Conservation (phyloP, 768 basidiomycete genomes). For the Harrya chromipes region DNA sequence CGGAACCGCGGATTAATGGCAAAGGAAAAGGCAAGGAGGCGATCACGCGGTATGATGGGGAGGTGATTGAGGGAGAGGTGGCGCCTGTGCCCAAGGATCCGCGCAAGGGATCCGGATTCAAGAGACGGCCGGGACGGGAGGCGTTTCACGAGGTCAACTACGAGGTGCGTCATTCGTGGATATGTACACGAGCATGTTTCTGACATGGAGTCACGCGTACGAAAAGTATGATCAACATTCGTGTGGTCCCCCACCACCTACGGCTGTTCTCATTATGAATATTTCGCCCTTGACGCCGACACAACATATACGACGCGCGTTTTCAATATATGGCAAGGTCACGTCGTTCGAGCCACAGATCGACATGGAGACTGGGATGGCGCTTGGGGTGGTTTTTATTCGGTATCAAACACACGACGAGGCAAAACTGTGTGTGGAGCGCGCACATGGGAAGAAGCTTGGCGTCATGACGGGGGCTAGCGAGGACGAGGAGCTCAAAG, state of each 20-base stretch:
- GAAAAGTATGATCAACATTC: conserved; percentile 74
- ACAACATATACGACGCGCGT: conserved; percentile 60
- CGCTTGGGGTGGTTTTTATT: conserved; percentile 79
- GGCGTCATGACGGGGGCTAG: conserved; percentile 42
- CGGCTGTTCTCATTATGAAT: conserved; percentile 66
- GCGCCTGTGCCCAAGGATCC: conserved; percentile 51
- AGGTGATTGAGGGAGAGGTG: conserved; percentile 44
- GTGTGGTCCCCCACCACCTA: conserved; percentile 67
- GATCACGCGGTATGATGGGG: conserved; percentile 53
- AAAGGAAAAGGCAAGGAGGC: conserved; percentile 65
- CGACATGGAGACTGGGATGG: conserved; percentile 75
- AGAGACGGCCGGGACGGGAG: conserved; percentile 31
- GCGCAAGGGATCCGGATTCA: conserved; percentile 41
- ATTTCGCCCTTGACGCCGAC: conserved; percentile 71
- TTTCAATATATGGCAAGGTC: conserved; percentile 60
- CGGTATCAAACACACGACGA: conserved; percentile 63
- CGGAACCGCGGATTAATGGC: conserved; percentile 47
- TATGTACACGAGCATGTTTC: conserved; percentile 1
- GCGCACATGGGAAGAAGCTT: conserved; percentile 63
- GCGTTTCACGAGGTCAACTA: conserved; percentile 49
- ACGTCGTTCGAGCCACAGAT: conserved; percentile 71
- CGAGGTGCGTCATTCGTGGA: conserved; percentile 43
- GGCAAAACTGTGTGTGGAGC: conserved; percentile 62
- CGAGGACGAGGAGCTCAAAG: conserved; percentile 62
- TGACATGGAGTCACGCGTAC: conserved; percentile 1